These are phyloP conservation scores for Salvia hispanica DNA, from an alignment of 257 asterid genomes.

Conservation along the genomic window DNA sequence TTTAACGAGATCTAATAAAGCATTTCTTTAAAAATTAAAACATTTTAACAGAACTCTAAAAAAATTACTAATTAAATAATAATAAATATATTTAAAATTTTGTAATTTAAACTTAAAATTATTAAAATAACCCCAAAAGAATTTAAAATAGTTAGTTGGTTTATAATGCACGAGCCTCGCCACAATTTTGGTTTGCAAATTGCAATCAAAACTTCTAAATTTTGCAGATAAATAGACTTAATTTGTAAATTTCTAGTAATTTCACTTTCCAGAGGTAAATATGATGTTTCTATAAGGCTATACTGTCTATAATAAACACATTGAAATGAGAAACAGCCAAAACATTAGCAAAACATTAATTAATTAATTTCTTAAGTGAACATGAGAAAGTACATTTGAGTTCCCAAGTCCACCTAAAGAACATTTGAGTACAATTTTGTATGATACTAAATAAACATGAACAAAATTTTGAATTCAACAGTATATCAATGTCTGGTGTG, in stretches of 20 bases:
- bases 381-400: slow-evolving; percentile 8
- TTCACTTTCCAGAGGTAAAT: not conserved
- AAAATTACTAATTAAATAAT: too few relatives aligned
- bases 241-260: not conserved
- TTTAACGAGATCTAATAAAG: too few relatives aligned
- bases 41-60: too few relatives aligned
- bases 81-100: too few relatives aligned
- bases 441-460: slow-evolving; percentile 23
- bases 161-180: too few relatives aligned
- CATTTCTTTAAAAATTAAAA: too few relatives aligned
- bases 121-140: too few relatives aligned
- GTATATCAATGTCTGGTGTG: slow-evolving; percentile 14
- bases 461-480: slow-evolving; percentile 31
- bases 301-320: not conserved
- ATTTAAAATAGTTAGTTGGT: too few relatives aligned
- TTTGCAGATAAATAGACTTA: too few relatives aligned
- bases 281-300: not conserved
- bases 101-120: too few relatives aligned
- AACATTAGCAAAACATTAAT: not conserved
- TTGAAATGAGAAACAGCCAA: not conserved
- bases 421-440: slow-evolving; percentile 19
- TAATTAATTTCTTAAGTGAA: not conserved
- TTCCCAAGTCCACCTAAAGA: slow-evolving; percentile 16
- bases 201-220: too few relatives aligned
- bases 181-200: too few relatives aligned